Base-by-base conservation (phyloP, 2,329 filamentous ascomycete genomes). In the Madurella fahalii region DNA sequence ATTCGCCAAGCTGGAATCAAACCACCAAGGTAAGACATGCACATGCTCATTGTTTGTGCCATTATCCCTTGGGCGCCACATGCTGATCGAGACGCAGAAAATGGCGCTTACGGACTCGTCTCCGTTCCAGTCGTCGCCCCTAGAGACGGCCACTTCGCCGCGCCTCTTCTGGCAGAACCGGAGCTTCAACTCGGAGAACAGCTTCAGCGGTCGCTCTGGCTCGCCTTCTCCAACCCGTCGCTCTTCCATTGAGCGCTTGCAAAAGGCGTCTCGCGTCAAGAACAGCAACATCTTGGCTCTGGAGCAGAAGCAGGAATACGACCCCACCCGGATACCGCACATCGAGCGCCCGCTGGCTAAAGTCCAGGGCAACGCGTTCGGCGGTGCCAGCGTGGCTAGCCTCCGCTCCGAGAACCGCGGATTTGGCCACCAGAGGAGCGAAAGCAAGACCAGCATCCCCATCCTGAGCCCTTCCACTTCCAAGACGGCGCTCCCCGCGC, bases 251-350 rank as follows among this genome's bases (percentile, higher is more conserved):
- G 94, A 99, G 79, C 92, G 92, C 67, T 80, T 99, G 56, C 95
- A 96, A 75, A 90, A 87, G 69, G 92, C 91, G 32, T 96, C 93
- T 52, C 88, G 94, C 57, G 94, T 99, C 66, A 96, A 93, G 80
- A 97, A 96, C 76, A 96, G 93, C 80, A 95, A 87, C 74, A 96
- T 97, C 79, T 90, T 96, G 69, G 91, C 90, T 41, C 87, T 92
- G 52, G 92, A 96, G 73, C 87, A 91, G 68, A 92, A 92, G 74
- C 84, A 91, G 70, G 89, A 95, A 75, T 96, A 96, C 77, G 90
- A 96, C 70, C 90, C 92, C 30, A 81, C 86, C 53, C 83, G 84
- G 61, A 74, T 91, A 52, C 87, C 88, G 44, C 79, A 89, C 56
- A 81, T 95, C 58, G 90, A 97, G 73, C 84, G 91, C 59, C 90